Base-by-base conservation (phyloP, 352 stramenopile genomes). In the Globisporangium okanoganense region DNA sequence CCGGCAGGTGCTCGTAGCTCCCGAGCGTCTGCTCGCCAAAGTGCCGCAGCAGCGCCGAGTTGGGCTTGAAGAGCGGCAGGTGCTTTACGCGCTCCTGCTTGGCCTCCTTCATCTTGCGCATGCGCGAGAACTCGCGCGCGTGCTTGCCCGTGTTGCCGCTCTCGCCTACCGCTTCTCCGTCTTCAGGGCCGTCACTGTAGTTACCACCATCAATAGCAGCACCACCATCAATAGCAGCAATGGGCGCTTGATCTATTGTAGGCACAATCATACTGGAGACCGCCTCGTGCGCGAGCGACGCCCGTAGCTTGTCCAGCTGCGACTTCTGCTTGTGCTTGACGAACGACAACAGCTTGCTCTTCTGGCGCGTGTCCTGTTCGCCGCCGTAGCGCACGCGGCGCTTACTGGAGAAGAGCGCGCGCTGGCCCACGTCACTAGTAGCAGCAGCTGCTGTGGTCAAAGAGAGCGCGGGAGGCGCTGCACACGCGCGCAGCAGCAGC, bases 61-160 rank as follows among this genome's bases (percentile, higher is more conserved):
- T 72, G 14, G 76, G 59, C 5, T 73, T 73, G 60, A 93, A 91
- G n/a, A 93, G 76, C 38, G 83, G 81, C 62, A 89, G 60, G 56
- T 90, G 72, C 66, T 85, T 83, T 20, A 78, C 72, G 2, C 77
- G 75, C 18, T 79, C 71, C 48, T 81, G 65, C 45, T 72, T 78
- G 38, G 64, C 77, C 9, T 73, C 64, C 47, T 90, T 90, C 51
- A 67, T 73, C n/a, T 64, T 69, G 48, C 76, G 58, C 76, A 84
- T 86, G 49, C 70, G 72, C 64, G 73, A 62, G 38, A 85, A 82
- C n/a, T 89, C 75, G 48, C 69, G 60, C 25, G 51, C 16, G 47
- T 71, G 58, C 41, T 68, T 67, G 45, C 51, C 41, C 18, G 49
- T 56, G 40, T 35, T 55, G 52, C 25, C 33, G 27, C 29, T 60